Base-by-base conservation (phyloP, 164 flowering plant genomes). In the Echeveria elegans region DNA sequence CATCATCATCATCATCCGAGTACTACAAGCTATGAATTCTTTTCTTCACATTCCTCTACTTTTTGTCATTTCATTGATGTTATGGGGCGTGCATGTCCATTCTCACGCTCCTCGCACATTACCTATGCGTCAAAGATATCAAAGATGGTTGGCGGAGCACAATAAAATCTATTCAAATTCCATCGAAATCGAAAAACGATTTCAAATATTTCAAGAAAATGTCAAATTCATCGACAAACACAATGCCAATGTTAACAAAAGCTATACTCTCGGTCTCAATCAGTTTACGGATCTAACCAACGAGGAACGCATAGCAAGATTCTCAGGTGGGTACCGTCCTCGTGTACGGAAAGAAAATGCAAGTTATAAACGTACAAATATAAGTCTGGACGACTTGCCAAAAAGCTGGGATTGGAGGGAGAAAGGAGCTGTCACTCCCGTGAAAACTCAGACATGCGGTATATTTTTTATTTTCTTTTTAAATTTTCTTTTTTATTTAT, bases 401-500 rank as follows among this genome's bases (percentile, higher is more conserved):
- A 11, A 4, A 0, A 64, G 52, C n/a, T 37, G 43, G 48, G 67
- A 64, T 11, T 64, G 67, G 67, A 40, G 48, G 19, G 18, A 64
- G 19, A 64, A 64, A 40, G 67, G 67, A 2, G 67, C 67, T 12
- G 52, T 64, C 32, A 64, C 50, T 37, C 67, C 50, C 32, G 47
- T 64, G 15, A 64, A 64, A n/a, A 6, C 2, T 29, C 48, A 38
- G 16, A 24, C 43, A 24, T 64, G 67, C 37, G 67, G 67, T 64
- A 38, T 32, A 43, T 29, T 2, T 4, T 47, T 23, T 52, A 48
- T 52, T 24, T 14, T 6, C 24, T 6, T 2, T 18, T 18, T 18
- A 52, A 23, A 6, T 0, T 52, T 9, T 24, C 15, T 6, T 7
- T 52, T 6, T 24, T 24, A 6, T 23, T 6, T 24, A 9, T 24